Conservation (phyloP, 495 filamentous ascomycete species). For the Penicillium parvum region DNA sequence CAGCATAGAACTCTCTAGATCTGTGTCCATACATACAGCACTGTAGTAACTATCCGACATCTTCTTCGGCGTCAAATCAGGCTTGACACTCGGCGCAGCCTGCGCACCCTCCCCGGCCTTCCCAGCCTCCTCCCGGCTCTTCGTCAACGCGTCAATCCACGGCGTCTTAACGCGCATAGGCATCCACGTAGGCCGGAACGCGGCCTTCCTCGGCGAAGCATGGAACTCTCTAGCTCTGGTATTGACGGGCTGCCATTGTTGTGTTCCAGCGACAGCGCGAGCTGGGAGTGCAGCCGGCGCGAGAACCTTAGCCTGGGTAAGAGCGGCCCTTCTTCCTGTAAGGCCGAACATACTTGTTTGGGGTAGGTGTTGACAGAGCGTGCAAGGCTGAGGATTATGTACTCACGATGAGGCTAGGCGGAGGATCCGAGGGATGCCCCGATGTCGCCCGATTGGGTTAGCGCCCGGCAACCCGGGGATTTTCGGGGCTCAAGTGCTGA, state of each 20-base stretch:
- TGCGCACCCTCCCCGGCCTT: constrained; percentile 19
- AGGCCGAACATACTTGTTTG: constrained; percentile 20
- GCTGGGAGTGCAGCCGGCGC: constrained; percentile 4
- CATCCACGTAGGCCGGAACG: constrained; percentile 37
- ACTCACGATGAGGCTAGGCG: constrained; percentile 12
- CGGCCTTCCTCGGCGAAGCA: constrained; percentile 23
- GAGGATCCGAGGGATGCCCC: constrained; percentile 9
- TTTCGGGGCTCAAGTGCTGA: constrained; percentile 14
- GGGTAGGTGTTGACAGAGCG: not conserved
- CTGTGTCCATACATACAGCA: constrained; percentile 41
- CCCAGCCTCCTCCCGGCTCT: constrained; percentile 43
- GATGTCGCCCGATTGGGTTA: constrained; percentile 14
- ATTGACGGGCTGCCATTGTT: constrained; percentile 9
- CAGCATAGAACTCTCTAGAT: not conserved
- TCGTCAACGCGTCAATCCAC: constrained; percentile 64
- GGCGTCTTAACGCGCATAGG: constrained; percentile 59
- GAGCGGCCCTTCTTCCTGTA: constrained; percentile 17
- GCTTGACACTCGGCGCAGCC: constrained; percentile 32
- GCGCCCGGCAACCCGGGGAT: constrained; percentile 13
- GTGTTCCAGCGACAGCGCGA: constrained; percentile 9
- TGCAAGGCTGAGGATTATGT: not conserved
- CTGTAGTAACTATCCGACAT: constrained; percentile 63
- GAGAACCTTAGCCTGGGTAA: constrained; percentile 12
- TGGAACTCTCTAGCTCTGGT: constrained; percentile 25
- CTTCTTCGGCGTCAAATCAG: constrained; percentile 54